Conservation (phyloP, 495 filamentous ascomycete species). For the Penicillium pulvis region DNA sequence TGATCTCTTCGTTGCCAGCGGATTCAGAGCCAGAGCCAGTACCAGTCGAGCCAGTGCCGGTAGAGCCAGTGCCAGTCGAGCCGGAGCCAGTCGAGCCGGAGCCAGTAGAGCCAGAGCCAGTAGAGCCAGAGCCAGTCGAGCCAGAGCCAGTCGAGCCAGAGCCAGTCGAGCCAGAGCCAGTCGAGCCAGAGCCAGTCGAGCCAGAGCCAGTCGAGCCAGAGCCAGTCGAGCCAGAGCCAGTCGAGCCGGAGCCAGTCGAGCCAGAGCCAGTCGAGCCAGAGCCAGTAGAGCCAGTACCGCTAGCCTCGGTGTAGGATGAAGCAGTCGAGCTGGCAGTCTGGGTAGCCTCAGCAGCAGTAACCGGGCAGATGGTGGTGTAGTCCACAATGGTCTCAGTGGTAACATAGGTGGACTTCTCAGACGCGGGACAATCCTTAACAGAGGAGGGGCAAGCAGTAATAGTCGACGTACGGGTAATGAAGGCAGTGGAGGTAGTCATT, state of each 20-base stretch:
- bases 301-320: not conserved
- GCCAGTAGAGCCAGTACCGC: not conserved
- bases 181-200: no score
- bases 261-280: not conserved
- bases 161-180: no score
- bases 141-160: no score
- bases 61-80: not conserved
- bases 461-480: slow-evolving; percentile 16
- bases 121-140: not conserved
- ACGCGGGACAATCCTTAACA: slow-evolving; percentile 22
- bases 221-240: not conserved
- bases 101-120: not conserved
- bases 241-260: not conserved
- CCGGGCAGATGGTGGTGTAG: slow-evolving; percentile 13
- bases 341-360: slow-evolving; percentile 4
- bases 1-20: not conserved
- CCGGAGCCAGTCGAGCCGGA: not conserved
- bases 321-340: not conserved
- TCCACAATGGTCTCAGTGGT: slow-evolving; percentile 21
- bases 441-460: slow-evolving; percentile 22
- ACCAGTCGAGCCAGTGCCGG: not conserved
- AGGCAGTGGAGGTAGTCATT: slow-evolving; percentile 19
- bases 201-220: not conserved
- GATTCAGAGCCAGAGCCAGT: not conserved
- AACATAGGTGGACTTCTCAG: slow-evolving; percentile 17